Evolutionary conservation across 2,329 filamentous ascomycete genomes (phyloP).

Genomic region (Aspergillus sp.): DNA sequence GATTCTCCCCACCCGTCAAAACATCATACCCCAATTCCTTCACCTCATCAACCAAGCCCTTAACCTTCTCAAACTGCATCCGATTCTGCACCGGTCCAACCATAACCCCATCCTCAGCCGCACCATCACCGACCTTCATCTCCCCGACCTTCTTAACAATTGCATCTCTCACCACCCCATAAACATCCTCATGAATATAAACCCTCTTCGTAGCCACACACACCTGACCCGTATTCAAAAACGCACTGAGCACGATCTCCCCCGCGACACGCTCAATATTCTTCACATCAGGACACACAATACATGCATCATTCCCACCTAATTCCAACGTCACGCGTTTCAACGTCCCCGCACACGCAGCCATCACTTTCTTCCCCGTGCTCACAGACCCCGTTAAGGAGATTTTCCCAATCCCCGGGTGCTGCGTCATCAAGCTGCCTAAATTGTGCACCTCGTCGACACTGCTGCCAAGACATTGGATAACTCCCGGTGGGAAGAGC

Average conservation of each 20-base stretch:
- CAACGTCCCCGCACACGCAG: conserved; percentile 31
- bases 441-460: neutral
- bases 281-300: neutral
- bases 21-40: neutral
- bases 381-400: conserved; percentile 17
- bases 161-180: neutral
- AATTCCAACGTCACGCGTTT: conserved; percentile 47
- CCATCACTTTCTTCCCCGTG: conserved; percentile 20
- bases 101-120: neutral
- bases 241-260: neutral
- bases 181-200: neutral
- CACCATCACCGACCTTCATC: neutral
- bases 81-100: neutral
- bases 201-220: neutral
- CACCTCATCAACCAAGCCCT: neutral
- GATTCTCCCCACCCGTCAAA: neutral
- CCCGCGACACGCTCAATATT: neutral
- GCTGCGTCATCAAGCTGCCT: neutral
- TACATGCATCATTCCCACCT: conserved; percentile 42
- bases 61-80: neutral
- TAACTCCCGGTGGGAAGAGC: neutral
- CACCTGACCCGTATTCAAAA: neutral
- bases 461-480: neutral
- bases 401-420: conserved; percentile 20
- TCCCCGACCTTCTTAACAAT: neutral